These are phyloP conservation scores for Hemisphaericaspora xylanilytica DNA, from an alignment of 1,139 yeast species.

Conservation along the genomic window DNA sequence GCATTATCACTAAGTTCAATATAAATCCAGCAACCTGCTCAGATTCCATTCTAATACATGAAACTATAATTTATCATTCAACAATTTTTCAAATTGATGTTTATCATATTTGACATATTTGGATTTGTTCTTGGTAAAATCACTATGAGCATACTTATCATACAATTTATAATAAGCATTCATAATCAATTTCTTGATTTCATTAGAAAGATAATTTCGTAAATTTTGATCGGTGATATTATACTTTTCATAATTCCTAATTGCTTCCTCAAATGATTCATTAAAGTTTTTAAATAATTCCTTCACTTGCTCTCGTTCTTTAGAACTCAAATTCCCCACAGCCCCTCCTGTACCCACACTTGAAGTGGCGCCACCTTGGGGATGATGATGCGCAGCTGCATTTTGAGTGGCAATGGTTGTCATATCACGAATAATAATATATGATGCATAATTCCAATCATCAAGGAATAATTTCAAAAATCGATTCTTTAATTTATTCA, in stretches of 20 bases:
- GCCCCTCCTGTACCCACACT: conserved; percentile 13
- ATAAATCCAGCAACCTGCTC: too few species aligned
- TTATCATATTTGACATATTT: conserved; percentile 77
- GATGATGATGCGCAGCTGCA: conserved; percentile 6
- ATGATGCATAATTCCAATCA: conserved; percentile 82
- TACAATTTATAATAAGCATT: conserved; percentile 85
- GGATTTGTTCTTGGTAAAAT: conserved; percentile 65
- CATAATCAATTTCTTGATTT: conserved; percentile 65
- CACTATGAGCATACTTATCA: conserved; percentile 69
- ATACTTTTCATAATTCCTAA: conserved; percentile 60
- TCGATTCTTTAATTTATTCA: conserved; percentile 69
- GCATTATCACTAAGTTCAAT: too few species aligned
- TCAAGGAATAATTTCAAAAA: conserved; percentile 73
- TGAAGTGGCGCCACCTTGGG: neutral
- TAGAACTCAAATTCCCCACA: conserved; percentile 42
- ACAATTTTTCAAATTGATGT: conserved; percentile 51
- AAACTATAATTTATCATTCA: conserved; percentile 34
- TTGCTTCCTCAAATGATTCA: conserved; percentile 74
- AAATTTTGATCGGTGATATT: conserved; percentile 66
- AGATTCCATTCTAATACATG: too few species aligned
- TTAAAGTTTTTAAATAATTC: conserved; percentile 83
- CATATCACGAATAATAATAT: conserved; percentile 67
- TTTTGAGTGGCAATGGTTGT: conserved; percentile 40
- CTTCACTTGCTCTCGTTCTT: conserved; percentile 80
- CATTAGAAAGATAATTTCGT: conserved; percentile 58